Conservation (phyloP, 345 rosid genomes). For the Eucalyptus polyanthemos region DNA sequence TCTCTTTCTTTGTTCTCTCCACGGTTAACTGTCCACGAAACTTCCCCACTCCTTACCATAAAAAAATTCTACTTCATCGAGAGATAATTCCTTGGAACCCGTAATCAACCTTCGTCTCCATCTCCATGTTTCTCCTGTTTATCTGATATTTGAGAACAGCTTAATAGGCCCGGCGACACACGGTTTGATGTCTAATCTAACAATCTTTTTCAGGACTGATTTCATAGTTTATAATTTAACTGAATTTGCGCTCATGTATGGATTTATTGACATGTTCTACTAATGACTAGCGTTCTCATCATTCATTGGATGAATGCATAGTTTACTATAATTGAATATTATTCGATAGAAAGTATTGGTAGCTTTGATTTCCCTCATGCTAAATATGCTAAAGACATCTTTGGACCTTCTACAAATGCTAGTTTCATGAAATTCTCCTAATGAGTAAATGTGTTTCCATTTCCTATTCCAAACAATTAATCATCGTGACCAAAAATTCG, state of each 20-base stretch:
- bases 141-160: too few relatives aligned
- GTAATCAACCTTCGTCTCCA: not conserved
- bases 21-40: not conserved
- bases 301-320: not conserved
- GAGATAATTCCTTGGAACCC: not conserved
- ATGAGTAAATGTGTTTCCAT: not conserved
- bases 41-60: not conserved
- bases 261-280: rapidly evolving
- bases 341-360: not conserved
- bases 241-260: rapidly evolving
- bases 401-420: not conserved
- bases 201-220: not conserved
- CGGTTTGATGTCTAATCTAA: not conserved
- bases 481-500: not conserved
- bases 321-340: not conserved
- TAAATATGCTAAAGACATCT: not conserved
- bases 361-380: not conserved
- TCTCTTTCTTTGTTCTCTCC: not conserved
- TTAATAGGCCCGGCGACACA: rapidly evolving
- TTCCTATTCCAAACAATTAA: not conserved
- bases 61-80: not conserved
- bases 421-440: rapidly evolving
- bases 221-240: not conserved
- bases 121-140: not conserved
- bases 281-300: not conserved